These are phyloP conservation scores for Apiotrichum sp. DNA, from an alignment of 1,284 basidiomycete species.

Conservation along the genomic window DNA sequence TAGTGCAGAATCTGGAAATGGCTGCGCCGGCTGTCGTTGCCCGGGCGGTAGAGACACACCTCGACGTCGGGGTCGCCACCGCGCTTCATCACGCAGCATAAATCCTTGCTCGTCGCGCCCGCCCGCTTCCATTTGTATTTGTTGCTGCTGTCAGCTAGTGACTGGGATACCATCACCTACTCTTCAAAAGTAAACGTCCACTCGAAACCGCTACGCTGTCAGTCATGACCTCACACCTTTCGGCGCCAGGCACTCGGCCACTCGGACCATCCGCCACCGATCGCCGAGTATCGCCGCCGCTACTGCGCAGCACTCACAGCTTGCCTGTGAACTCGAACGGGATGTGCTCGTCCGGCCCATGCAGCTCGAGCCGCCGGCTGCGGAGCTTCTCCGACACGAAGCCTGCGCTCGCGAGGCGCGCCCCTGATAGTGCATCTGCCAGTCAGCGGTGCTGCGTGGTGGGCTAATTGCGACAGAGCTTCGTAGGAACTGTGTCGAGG, in stretches of 20 bases:
- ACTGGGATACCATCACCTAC: constrained; percentile 28
- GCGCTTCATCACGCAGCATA: constrained; percentile 41
- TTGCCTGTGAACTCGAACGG: constrained; percentile 39
- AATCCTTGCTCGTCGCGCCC: constrained; percentile 29
- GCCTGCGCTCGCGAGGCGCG: constrained; percentile 35
- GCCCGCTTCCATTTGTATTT: constrained; percentile 43
- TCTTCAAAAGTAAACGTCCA: constrained; percentile 44
- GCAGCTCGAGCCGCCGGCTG: constrained; percentile 37
- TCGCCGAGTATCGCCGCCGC: too few relatives aligned
- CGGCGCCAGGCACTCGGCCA: too few relatives aligned
- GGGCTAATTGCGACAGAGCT: too few relatives aligned
- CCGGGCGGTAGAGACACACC: constrained; percentile 43
- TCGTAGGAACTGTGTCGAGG: too few relatives aligned
- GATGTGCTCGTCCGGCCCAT: constrained; percentile 41
- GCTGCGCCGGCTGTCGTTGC: background rate
- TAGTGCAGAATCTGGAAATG: constrained; percentile 42
- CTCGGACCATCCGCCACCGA: too few relatives aligned
- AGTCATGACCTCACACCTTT: too few relatives aligned
- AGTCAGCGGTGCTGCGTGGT: constrained; percentile 4
- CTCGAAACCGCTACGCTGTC: constrained; percentile 17
- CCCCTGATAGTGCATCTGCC: constrained; percentile 36
- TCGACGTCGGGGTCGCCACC: constrained; percentile 44
- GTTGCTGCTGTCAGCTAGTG: constrained; percentile 28
- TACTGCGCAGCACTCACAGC: constrained; percentile 26
- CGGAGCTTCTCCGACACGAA: constrained; percentile 32